A percentile compares a stretch with the other conserved stretches of the same genome.
phyloP scores from a whole-genome alignment of 805 yeast species.

The Saccharomycopsis malanga region DNA sequence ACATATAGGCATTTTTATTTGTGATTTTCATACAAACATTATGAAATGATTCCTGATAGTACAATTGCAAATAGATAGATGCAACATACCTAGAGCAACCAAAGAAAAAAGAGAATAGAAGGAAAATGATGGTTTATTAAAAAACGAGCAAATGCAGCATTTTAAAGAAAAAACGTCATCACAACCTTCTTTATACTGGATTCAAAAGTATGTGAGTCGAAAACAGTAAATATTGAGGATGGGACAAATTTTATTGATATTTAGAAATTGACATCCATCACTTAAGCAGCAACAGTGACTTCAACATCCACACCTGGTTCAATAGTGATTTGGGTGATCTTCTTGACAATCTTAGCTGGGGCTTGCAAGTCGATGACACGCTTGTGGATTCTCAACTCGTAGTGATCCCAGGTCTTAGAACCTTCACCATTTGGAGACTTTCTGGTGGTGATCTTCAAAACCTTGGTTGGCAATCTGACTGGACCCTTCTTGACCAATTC shows the following conservation, averaged over 20 bases:
- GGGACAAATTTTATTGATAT: not conserved
- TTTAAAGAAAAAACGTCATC: too few relatives aligned
- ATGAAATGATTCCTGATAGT: not conserved
- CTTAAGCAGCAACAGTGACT: conserved; percentile 84
- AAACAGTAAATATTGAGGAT: too few relatives aligned
- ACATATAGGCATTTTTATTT: not conserved
- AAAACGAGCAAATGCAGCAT: too few relatives aligned
- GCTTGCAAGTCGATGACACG: conserved; percentile 98
- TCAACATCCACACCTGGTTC: conserved; percentile 99
- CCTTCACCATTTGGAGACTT: conserved; percentile 99
- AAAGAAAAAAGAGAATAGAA: not conserved
- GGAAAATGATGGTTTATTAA: not conserved
- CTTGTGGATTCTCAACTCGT: conserved; percentile 99
- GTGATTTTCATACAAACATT: too few relatives aligned
- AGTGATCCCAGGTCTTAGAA: conserved; percentile 99
- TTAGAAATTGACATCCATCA: too few relatives aligned
- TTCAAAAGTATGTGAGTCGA: too few relatives aligned
- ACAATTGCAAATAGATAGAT: not conserved
- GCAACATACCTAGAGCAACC: not conserved
- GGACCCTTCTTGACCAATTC: conserved; percentile 95
- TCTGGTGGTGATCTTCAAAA: conserved; percentile 96
- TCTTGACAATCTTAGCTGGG: conserved; percentile 87
- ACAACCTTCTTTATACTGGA: too few relatives aligned
- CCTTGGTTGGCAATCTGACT: conserved; percentile 99
- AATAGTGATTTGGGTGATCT: conserved; percentile 94